These are phyloP conservation scores for Helotiales sp. DNA, from an alignment of 2,329 filamentous ascomycete genomes.

Conservation along the genomic window DNA sequence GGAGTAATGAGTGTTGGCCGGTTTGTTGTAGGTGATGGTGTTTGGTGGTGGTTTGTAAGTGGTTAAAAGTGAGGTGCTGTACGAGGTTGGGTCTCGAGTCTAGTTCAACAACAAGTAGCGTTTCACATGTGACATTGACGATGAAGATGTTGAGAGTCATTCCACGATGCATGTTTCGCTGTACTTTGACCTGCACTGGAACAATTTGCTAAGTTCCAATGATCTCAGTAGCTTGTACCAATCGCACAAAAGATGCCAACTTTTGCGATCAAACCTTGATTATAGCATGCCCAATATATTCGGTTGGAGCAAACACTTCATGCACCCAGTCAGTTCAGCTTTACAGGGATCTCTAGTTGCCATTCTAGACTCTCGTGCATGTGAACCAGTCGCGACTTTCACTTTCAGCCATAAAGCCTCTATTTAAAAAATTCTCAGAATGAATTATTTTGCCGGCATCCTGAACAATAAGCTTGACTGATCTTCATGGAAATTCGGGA, in stretches of 20 bases:
- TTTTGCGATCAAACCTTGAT: not conserved
- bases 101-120: not conserved
- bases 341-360: no score
- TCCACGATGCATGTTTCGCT: no score
- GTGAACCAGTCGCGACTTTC: no score
- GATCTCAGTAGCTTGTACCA: not conserved
- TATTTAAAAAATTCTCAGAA: constrained; percentile 4
- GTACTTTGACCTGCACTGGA: no score
- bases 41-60: not conserved
- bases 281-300: not conserved
- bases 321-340: no score
- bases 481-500: not conserved
- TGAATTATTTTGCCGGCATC: not conserved
- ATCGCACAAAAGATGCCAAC: not conserved
- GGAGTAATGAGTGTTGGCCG: not conserved
- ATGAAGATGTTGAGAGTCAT: no score
- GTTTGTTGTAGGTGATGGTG: not conserved
- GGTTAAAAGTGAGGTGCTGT: not conserved
- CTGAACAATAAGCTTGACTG: not conserved
- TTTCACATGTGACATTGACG: not conserved
- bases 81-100: not conserved
- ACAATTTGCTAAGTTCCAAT: not conserved
- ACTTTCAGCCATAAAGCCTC: no score
- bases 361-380: no score
- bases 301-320: no score